Evolutionary conservation across 768 basidiomycete genomes (phyloP), one percentile per base, ranked within the genome.

Genomic region (Suillus placidus): DNA sequence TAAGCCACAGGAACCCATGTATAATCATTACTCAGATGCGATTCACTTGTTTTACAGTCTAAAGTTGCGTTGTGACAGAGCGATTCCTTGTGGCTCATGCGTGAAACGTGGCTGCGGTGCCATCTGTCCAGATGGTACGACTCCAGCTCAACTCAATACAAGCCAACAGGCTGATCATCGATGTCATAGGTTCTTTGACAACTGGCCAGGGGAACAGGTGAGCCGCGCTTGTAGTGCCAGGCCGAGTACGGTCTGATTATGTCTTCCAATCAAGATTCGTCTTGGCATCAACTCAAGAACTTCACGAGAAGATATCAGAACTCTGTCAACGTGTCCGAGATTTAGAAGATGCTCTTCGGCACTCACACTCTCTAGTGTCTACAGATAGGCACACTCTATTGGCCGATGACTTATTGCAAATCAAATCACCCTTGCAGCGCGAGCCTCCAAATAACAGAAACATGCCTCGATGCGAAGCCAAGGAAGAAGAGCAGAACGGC

Each of bases 181-280:
- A 65, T 54, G 30, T 38, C 16, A 35, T 81, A 91, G 90, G 91
- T 61, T 91, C 90, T 13, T 79, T 93, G 54, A 92, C 91, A 12
- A 93, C 92, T 56, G 92, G 92, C 9, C 88, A 92, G 76, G 92
- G 91, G 18, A 92, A 92, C 81, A 86, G 90, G 90, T 90, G 69
- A 57, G 79, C 71, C 37, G 67, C 62, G 40, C 34, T 23, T 38
- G 2, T 45, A 0, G 58, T 58, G 61, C 32, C 18, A 0, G 23
- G 61, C 26, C 52, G 4, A 47, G 51, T 34, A 42, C 56, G 30
- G 14, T 49, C 68, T 69, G 34, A 58, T 35, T 4, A 10, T 57
- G 20, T 63, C 66, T 47, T 68, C 30, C 20, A n/a, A 61, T 60
- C 2, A 68, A 90, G 91, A 26, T 93, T 93, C 71, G 90, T 93